A percentile compares a stretch with the other conserved stretches of the same genome.
These are phyloP conservation scores for Starmerella apis DNA, from an alignment of 805 yeast species.

Conservation along the genomic window DNA sequence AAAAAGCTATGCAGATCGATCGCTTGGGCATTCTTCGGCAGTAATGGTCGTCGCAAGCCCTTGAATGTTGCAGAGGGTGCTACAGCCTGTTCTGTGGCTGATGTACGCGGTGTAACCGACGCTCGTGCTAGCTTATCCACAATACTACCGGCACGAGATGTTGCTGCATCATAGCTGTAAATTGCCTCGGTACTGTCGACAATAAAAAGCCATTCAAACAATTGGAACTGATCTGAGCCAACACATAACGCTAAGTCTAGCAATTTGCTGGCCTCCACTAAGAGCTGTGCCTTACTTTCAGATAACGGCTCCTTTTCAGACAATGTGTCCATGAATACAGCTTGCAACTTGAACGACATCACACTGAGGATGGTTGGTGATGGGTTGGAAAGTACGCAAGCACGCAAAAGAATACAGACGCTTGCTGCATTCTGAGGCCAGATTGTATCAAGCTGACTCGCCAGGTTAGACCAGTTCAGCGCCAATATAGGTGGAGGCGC, in stretches of 20 bases:
- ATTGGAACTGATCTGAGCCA: constrained; percentile 64
- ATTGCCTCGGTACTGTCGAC: constrained; percentile 55
- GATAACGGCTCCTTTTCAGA: constrained; percentile 22
- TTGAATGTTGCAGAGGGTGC: constrained; percentile 8
- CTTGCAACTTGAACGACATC: constrained; percentile 51
- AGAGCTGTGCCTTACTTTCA: constrained; percentile 11
- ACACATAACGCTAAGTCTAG: constrained; percentile 62
- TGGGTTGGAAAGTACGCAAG: constrained; percentile 38
- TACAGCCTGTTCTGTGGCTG: constrained; percentile 10
- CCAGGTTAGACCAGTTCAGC: constrained; percentile 20
- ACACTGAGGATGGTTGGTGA: constrained; percentile 25
- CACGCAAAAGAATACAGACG: constrained; percentile 51
- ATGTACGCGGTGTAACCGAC: constrained; percentile 8
- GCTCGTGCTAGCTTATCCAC: constrained; percentile 31
- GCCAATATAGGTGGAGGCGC: constrained; percentile 36
- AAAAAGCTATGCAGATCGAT: constrained; percentile 51
- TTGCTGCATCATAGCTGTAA: constrained; percentile 25
- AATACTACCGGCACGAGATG: constrained; percentile 12
- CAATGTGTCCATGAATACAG: constrained; percentile 37
- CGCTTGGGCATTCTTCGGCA: constrained; percentile 18
- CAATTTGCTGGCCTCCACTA: constrained; percentile 51
- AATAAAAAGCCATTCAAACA: constrained; percentile 77
- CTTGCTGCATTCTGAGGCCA: constrained; percentile 40
- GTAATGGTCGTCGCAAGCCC: constrained; percentile 24
- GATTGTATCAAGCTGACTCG: constrained; percentile 23